phyloP scores from a whole-genome alignment of 768 basidiomycete genomes.

The Rhizopogon rudus region DNA sequence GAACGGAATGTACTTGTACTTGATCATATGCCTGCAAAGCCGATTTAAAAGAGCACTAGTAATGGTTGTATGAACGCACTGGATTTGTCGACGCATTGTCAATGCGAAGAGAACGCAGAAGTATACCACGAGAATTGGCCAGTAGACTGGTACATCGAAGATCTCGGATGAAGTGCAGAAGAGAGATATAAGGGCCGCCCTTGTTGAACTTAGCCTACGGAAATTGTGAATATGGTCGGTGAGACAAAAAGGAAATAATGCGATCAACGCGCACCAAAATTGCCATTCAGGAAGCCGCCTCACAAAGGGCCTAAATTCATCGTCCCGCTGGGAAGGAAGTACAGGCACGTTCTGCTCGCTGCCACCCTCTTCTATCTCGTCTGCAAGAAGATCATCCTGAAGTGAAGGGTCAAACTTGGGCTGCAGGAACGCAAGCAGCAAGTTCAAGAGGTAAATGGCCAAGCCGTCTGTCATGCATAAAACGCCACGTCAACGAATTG shows the following conservation, averaged over 20 bases:
- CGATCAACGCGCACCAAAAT: slow-evolving; percentile 59
- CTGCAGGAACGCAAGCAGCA: slow-evolving; percentile 95
- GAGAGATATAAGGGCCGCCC: slow-evolving; percentile 79
- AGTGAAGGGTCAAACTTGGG: slow-evolving; percentile 97
- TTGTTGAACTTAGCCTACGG: slow-evolving; percentile 83
- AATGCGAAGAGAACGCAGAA: slow-evolving; percentile 93
- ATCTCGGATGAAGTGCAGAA: slow-evolving; percentile 76
- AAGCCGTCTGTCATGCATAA: slow-evolving; percentile 58
- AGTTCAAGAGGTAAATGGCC: slow-evolving; percentile 93
- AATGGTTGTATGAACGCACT: slow-evolving; percentile 47
- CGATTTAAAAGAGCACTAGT: slow-evolving; percentile 7
- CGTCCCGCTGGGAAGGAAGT: slow-evolving; percentile 71
- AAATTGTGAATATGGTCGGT: slow-evolving; percentile 1
- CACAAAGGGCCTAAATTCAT: slow-evolving; percentile 97
- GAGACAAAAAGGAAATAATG: background rate
- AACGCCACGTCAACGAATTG: slow-evolving; percentile 4
- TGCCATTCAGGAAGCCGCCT: slow-evolving; percentile 94
- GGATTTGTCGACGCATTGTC: slow-evolving; percentile 95
- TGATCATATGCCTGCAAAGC: slow-evolving; percentile 91
- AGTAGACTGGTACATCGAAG: slow-evolving; percentile 97
- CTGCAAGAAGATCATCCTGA: slow-evolving; percentile 87
- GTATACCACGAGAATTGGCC: slow-evolving; percentile 97
- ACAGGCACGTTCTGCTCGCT: slow-evolving; percentile 47
- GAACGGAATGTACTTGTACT: slow-evolving; percentile 96
- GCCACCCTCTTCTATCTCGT: slow-evolving; percentile 93